Percentiles rank a stretch among this genome's conserved stretches.
These are phyloP conservation scores for Fraxinus dipetala DNA, from an alignment of 305 asterid genomes.

Conservation along the genomic window DNA sequence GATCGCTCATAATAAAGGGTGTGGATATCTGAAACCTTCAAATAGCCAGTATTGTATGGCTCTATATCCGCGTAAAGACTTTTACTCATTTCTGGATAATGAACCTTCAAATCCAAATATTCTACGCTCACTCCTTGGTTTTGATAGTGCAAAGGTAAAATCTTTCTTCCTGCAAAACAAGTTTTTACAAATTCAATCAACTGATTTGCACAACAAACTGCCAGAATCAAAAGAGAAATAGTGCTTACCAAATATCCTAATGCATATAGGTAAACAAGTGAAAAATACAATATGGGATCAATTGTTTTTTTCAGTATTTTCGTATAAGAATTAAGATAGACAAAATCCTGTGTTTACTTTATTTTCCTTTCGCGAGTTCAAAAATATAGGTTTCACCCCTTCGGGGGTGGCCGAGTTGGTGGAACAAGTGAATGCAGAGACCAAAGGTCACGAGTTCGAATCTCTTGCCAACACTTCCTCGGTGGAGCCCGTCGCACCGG, in stretches of 20 bases:
- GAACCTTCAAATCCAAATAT: conserved; percentile 49
- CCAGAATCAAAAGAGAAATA: neutral
- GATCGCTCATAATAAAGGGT: conserved; percentile 85
- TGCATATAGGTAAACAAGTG: neutral
- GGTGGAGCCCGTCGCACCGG: too few species aligned
- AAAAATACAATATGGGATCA: neutral
- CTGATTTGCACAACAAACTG: conserved; percentile 5
- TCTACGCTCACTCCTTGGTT: conserved; percentile 27
- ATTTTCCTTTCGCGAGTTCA: neutral
- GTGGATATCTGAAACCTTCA: conserved; percentile 89
- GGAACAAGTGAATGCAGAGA: too few species aligned
- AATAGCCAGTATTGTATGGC: conserved; percentile 65
- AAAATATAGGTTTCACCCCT: neutral
- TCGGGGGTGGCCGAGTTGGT: too few species aligned
- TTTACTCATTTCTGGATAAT: conserved; percentile 33
- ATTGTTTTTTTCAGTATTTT: neutral
- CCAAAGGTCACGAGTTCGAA: too few species aligned
- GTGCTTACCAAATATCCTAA: neutral
- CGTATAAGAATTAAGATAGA: neutral
- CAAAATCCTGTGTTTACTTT: neutral
- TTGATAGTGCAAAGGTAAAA: conserved; percentile 25
- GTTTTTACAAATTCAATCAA: conserved; percentile 24
- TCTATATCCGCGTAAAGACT: conserved; percentile 68
- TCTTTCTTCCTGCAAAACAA: conserved; percentile 52
- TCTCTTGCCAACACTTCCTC: too few species aligned